Evolutionary conservation across 2,329 filamentous ascomycete species (phyloP).

Genomic region (Cladorrhinum sp.): DNA sequence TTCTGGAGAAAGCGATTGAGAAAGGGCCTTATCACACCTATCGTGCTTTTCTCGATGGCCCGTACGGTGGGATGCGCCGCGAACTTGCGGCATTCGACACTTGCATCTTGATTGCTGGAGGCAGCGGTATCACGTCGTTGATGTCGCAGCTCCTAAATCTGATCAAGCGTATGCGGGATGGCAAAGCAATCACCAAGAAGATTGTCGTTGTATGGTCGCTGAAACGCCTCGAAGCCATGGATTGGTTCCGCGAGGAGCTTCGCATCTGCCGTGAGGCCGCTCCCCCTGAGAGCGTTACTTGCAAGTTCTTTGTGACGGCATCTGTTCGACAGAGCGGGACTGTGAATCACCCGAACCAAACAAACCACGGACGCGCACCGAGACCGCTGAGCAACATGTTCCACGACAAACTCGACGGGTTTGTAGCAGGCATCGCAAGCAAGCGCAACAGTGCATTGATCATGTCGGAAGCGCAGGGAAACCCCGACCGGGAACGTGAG

Average conservation of each 20-base stretch:
- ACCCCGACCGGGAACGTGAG: conserved; percentile 74
- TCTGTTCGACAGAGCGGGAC: conserved; percentile 53
- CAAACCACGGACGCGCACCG: conserved; percentile 45
- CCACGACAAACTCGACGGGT: conserved; percentile 83
- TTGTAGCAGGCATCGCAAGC: conserved; percentile 80
- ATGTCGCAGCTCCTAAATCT: conserved; percentile 87
- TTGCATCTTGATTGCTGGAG: conserved; percentile 87
- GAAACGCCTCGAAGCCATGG: conserved; percentile 87
- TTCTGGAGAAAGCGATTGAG: conserved; percentile 76
- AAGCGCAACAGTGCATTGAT: conserved; percentile 85
- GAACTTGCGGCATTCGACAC: conserved; percentile 91
- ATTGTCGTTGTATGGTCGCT: conserved; percentile 93
- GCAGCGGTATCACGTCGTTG: conserved; percentile 89
- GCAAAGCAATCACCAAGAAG: conserved; percentile 86
- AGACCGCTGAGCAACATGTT: conserved; percentile 71
- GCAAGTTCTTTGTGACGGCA: conserved; percentile 91
- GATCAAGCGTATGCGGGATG: conserved; percentile 95
- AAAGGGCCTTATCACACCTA: conserved; percentile 91
- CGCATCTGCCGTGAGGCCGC: conserved; percentile 87
- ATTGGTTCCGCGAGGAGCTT: conserved; percentile 96
- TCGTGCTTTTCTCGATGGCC: conserved; percentile 86
- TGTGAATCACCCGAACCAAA: conserved; percentile 26
- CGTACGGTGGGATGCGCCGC: conserved; percentile 90
- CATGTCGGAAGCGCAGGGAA: conserved; percentile 73
- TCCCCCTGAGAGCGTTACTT: conserved; percentile 82